Evolutionary conservation across 352 stramenopile species (phyloP).

Genomic region (Phytophthora fragariaefolia): DNA sequence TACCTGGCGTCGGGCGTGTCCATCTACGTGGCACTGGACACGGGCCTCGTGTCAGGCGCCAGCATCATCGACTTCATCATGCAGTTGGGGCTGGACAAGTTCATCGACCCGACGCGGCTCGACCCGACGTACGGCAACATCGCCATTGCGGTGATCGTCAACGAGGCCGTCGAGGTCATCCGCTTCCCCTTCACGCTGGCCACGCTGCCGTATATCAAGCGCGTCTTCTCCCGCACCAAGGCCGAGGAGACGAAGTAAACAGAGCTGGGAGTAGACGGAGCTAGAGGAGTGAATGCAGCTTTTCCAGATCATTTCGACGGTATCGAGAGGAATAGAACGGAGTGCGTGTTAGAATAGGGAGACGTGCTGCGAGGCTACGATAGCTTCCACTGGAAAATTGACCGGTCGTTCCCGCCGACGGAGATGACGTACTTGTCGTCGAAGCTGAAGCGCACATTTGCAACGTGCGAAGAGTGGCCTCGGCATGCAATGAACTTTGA

Average conservation of each 20-base stretch:
- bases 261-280: neutral
- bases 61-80: constrained; percentile 88
- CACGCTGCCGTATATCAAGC: constrained; percentile 83
- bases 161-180: constrained; percentile 86
- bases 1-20: constrained; percentile 76
- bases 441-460: constrained; percentile 81
- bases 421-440: constrained; percentile 88
- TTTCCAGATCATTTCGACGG: constrained; percentile 10
- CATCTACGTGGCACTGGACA: constrained; percentile 83
- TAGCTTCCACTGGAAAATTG: constrained; percentile 89
- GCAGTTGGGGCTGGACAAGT: constrained; percentile 76
- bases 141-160: constrained; percentile 84
- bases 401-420: constrained; percentile 83
- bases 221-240: constrained; percentile 60
- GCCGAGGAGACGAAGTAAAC: constrained; percentile 42
- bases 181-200: constrained; percentile 88
- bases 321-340: constrained; percentile 25
- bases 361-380: constrained; percentile 25
- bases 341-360: constrained; percentile 16
- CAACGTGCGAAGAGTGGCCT: constrained; percentile 86
- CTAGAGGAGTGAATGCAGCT: constrained; percentile 9
- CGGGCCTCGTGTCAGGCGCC: constrained; percentile 67
- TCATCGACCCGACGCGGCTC: constrained; percentile 74
- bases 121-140: constrained; percentile 91
- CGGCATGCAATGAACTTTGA: constrained; percentile 57